Evolutionary conservation across 2,329 filamentous ascomycete genomes (phyloP).

Genomic region (Polychaeton citri): DNA sequence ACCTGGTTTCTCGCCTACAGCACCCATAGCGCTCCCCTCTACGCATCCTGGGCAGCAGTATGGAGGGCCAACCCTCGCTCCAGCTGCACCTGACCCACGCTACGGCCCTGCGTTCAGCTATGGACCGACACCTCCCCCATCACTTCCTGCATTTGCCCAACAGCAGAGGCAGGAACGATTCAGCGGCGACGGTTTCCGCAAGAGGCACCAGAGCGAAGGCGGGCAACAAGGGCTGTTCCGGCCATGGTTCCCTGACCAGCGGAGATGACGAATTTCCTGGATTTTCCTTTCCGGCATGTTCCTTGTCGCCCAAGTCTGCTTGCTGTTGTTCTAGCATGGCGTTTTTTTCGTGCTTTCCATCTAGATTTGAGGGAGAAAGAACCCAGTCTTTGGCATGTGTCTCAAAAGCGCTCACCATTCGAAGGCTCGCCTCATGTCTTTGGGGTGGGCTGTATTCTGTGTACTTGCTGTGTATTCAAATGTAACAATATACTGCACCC

Average conservation of each 20-base stretch:
- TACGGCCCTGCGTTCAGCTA: conserved; percentile 1
- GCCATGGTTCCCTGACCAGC: neutral
- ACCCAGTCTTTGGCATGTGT: too few relatives aligned
- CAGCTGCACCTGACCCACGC: conserved; percentile 7
- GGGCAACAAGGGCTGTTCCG: neutral
- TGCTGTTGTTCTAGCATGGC: too few relatives aligned
- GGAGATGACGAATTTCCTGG: too few relatives aligned
- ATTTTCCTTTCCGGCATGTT: too few relatives aligned
- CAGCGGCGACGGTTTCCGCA: neutral
- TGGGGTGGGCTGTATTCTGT: too few relatives aligned
- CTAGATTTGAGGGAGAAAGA: too few relatives aligned
- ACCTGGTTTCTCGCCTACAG: neutral
- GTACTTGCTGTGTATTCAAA: too few relatives aligned
- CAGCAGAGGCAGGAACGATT: conserved; percentile 6
- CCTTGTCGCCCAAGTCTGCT: too few relatives aligned
- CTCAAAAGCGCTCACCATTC: too few relatives aligned
- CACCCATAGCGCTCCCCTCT: conserved; percentile 1
- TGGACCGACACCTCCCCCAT: conserved; percentile 2
- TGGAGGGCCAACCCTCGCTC: conserved; percentile 15
- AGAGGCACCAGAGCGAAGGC: neutral
- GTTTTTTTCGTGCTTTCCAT: too few relatives aligned
- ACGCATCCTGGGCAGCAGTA: conserved; percentile 4
- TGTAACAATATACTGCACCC: too few relatives aligned
- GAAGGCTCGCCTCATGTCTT: too few relatives aligned
- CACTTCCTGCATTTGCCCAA: conserved; percentile 18